Evolutionary conservation across 2,329 filamentous ascomycete species (phyloP), one percentile per base, ranked within the genome.

Genomic region (Cladosporium colombiae): DNA sequence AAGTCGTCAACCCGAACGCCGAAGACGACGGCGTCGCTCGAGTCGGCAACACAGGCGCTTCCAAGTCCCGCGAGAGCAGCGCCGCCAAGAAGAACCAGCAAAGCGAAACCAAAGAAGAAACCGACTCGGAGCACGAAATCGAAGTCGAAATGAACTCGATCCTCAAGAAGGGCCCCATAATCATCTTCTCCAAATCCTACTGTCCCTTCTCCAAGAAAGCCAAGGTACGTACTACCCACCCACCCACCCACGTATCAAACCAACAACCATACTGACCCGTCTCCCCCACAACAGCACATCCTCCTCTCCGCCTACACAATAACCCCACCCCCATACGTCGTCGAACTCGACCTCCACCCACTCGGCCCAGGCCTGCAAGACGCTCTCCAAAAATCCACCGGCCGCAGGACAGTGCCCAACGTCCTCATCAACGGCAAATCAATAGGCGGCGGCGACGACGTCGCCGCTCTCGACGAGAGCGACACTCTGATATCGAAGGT

Each of bases 121-220:
- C 84, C 14, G 80, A 84, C 33, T 85, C 88, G 68, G 85, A 89
- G 63, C 83, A 86, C 64, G 84, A 88, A 64, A 87, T 90, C 1
- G 88, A 93, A 76, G 79, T 81, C 21, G 91, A 92, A 77, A 79
- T 98, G 68, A 90, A 92, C 73, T 78, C 79, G 8, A 96, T 98
- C 58, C 78, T 98, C 69, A 95, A 93, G 81, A 90, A 88, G 74
- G 88, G 91, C 3, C 93, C 94, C 18, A 89, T 98, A 67, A 91
- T 97, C 76, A 92, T 99, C 73, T 98, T 98, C 81, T 97, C 93
- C 69, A 98, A 99, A 79, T 87, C 91, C 1, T 97, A 94, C 80
- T 99, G 95, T 78, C 92, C 91, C 0, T 89, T 86, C 80, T 97
- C 93, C 61, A 90, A 88, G 75, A 88, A 88, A 71, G 95, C 95